Conservation (phyloP, 1,284 basidiomycete genomes). For the Malassezia arunalokei region DNA sequence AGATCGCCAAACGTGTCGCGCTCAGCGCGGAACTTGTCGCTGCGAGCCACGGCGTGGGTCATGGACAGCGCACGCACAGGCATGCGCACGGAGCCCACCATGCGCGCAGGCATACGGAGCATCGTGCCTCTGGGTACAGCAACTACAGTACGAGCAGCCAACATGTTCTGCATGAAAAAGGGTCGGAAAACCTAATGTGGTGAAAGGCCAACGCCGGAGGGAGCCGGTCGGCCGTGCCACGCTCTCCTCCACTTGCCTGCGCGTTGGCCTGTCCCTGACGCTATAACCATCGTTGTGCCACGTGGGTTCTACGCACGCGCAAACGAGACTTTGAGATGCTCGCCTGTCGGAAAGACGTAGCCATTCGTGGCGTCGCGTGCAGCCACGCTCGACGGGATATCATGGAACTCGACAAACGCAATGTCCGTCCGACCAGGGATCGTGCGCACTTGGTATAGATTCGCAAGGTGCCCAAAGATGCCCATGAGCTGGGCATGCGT, state of each 20-base stretch:
- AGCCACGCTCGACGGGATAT: slow-evolving; percentile 27
- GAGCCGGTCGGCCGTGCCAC: neutral
- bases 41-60: neutral
- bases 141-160: slow-evolving; percentile 1
- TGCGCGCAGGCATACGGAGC: neutral
- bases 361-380: slow-evolving; percentile 42
- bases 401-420: slow-evolving; percentile 41
- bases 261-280: neutral
- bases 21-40: slow-evolving; percentile 25
- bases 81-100: neutral
- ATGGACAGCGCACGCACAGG: neutral
- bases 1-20: slow-evolving; percentile 80
- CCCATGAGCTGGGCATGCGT: slow-evolving; percentile 29
- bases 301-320: slow-evolving; percentile 13
- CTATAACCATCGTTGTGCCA: neutral
- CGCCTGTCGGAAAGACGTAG: slow-evolving; percentile 31
- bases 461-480: slow-evolving; percentile 32
- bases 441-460: slow-evolving; percentile 35
- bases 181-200: neutral
- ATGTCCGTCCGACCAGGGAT: slow-evolving; percentile 41
- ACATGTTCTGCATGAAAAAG: neutral
- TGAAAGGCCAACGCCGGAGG: neutral
- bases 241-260: too few relatives aligned
- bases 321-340: slow-evolving; percentile 32
- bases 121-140: neutral